Percentiles rank a stretch among this genome's conserved stretches.
phyloP scores from a whole-genome alignment of 2,329 filamentous ascomycete species.

The Sporothrix curviconia region DNA sequence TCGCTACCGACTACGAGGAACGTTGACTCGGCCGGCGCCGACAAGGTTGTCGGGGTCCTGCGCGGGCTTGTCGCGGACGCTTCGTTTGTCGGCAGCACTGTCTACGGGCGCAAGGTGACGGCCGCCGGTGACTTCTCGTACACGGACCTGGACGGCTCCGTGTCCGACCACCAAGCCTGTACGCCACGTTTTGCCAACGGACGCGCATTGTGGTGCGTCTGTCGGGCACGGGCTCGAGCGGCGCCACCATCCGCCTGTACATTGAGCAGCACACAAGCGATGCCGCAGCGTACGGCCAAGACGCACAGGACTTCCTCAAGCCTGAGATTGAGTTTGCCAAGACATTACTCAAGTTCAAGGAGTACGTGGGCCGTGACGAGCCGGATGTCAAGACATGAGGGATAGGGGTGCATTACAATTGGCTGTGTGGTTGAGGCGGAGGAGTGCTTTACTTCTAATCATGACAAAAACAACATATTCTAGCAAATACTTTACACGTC shows the following conservation, averaged over 20 bases:
- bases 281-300: slow-evolving; percentile 65
- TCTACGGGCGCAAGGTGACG: slow-evolving; percentile 69
- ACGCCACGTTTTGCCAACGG: slow-evolving; percentile 87
- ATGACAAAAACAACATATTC: slow-evolving; percentile 4
- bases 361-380: slow-evolving; percentile 85
- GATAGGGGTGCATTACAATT: not conserved
- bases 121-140: slow-evolving; percentile 97
- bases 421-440: not conserved
- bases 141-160: slow-evolving; percentile 95
- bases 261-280: slow-evolving; percentile 92
- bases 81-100: slow-evolving; percentile 72
- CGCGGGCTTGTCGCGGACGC: slow-evolving; percentile 68
- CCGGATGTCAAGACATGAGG: slow-evolving; percentile 89
- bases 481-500: not conserved
- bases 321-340: slow-evolving; percentile 82
- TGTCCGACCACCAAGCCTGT: slow-evolving; percentile 93
- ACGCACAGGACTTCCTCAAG: slow-evolving; percentile 90
- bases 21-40: slow-evolving; percentile 83
- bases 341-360: slow-evolving; percentile 82
- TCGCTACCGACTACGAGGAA: slow-evolving; percentile 97
- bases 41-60: slow-evolving; percentile 80
- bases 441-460: too few species aligned
- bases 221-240: slow-evolving; percentile 89
- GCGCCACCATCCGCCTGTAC: slow-evolving; percentile 93
- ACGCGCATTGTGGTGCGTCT: slow-evolving; percentile 92